These are phyloP conservation scores for Volvox carteri DNA, from an alignment of 163 green algal genomes.

Conservation along the genomic window DNA sequence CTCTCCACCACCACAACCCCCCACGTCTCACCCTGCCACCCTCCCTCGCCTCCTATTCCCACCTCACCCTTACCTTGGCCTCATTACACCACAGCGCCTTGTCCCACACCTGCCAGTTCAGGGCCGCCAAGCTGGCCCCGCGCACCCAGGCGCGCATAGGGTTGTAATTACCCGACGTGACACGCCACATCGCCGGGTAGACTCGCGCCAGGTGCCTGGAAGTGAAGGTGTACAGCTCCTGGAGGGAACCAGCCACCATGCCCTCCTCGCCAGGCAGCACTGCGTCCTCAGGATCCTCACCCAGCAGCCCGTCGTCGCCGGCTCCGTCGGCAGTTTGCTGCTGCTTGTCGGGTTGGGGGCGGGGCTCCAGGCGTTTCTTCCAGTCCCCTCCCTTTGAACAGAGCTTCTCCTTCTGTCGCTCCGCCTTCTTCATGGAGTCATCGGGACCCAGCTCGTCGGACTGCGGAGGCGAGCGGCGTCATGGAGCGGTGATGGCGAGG, in stretches of 20 bases:
- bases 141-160: slow-evolving; percentile 62
- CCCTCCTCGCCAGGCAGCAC: not conserved
- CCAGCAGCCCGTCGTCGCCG: too few relatives aligned
- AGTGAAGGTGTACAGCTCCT: slow-evolving; percentile 64
- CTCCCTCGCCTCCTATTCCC: not conserved
- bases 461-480: not conserved
- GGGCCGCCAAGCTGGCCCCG: slow-evolving; percentile 65
- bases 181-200: slow-evolving; percentile 66
- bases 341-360: too few relatives aligned
- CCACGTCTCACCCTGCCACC: not conserved
- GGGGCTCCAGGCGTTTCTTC: not conserved
- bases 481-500: not conserved
- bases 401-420: slow-evolving; percentile 13
- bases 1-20: not conserved
- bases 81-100: slow-evolving; percentile 63
- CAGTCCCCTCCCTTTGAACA: not conserved
- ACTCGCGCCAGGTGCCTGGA: slow-evolving; percentile 61
- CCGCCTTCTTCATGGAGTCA: not conserved
- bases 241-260: not conserved
- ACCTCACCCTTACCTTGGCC: slow-evolving; percentile 40
- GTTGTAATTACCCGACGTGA: slow-evolving; percentile 66
- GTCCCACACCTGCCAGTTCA: slow-evolving; percentile 76
- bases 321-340: too few relatives aligned
- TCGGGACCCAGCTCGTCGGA: slow-evolving; percentile 11
- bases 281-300: slow-evolving; percentile 22